Evolutionary conservation across 2,329 filamentous ascomycete genomes (phyloP), one percentile per base, ranked within the genome.

Genomic region (Tolypocladium nubicola): DNA sequence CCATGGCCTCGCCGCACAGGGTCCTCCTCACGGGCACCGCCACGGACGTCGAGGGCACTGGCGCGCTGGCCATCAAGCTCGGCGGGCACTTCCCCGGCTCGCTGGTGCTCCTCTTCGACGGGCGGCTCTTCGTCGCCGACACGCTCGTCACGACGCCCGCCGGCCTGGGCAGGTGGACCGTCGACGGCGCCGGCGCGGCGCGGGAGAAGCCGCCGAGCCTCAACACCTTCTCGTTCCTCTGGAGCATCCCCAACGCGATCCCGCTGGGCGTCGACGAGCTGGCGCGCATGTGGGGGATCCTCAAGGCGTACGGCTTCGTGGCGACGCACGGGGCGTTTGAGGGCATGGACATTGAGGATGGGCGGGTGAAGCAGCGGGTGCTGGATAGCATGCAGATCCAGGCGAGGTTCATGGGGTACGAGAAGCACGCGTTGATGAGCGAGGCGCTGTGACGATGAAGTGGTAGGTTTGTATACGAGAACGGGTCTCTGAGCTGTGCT

Each of bases 51-150:
- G 61, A 64, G 19, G 70, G 70, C 54, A 75, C 76, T 0, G 83
- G 81, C 0, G 76, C 86, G 4, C 80, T 74, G 38, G 83, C 81
- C 0, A 76, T 93, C 55, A 89, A 90, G 69, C 77, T 86, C 0
- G 88, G 89, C 0, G 90, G 90, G 0, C 89, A 95, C 73, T 94
- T 94, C 65, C 86, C 87, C 0, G 90, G 90, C 0, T 89, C 84
- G 61, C 71, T 87, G 59, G 83, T 90, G 3, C 67, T 89, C 59
- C 78, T 86, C 30, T 88, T 82, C 70, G 77, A 79, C 21, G 70
- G 72, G 1, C 79, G 77, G 53, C 71, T 94, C n/a, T 79, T 93
- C 59, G 79, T 91, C 58, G 89, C 89, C 7, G 90, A 95, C 71
- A 90, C 87, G 3, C 79, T 94, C 53, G 78, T 89, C 61, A 88